Conservation (phyloP, 805 yeast genomes). For the Nakazawaea anatomiae region DNA sequence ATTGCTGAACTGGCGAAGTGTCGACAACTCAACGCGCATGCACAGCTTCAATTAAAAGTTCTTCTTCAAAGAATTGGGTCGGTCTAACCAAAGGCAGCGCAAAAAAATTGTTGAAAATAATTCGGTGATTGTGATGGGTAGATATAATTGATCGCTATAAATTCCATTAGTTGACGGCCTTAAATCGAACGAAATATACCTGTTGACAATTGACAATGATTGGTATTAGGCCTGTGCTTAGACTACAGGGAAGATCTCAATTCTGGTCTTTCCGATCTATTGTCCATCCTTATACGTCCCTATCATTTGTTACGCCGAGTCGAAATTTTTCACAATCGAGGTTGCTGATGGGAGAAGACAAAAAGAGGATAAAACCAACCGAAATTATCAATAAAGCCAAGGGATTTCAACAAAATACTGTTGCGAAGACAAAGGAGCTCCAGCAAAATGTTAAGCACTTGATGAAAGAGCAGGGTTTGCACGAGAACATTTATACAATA, state of each 20-base stretch:
- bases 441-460: conserved; percentile 24
- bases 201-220: background rate
- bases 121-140: no score
- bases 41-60: background rate
- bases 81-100: no score
- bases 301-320: background rate
- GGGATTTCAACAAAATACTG: conserved; percentile 15
- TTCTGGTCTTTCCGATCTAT: background rate
- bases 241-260: no score
- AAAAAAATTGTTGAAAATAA: no score
- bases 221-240: background rate
- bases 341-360: conserved; percentile 10
- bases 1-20: background rate
- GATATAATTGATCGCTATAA: no score
- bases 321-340: background rate
- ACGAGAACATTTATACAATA: conserved; percentile 67
- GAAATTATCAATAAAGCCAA: conserved; percentile 12
- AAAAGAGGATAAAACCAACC: conserved; percentile 6
- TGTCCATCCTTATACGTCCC: background rate
- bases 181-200: no score
- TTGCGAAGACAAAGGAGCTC: conserved; percentile 16
- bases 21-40: background rate
- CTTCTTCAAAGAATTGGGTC: background rate
- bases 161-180: no score
- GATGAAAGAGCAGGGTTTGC: conserved; percentile 27